Percentiles rank a stretch among this genome's conserved stretches.
These are phyloP conservation scores for Cutaneotrichosporon cavernicola DNA, from an alignment of 1,284 basidiomycete genomes.

Conservation along the genomic window DNA sequence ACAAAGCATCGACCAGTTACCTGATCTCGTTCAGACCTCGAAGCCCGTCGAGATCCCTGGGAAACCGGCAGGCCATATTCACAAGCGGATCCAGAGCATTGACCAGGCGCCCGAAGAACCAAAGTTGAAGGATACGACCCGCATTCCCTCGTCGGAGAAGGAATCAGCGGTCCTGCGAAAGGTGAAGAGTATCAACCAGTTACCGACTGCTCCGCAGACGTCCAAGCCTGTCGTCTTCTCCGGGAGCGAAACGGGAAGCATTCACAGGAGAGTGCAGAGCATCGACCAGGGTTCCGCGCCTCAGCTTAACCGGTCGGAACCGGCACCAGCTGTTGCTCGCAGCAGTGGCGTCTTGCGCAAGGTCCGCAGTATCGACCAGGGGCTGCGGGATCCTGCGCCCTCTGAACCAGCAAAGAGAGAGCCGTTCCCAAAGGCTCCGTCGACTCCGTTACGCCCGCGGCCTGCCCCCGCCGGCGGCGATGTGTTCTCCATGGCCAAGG, in stretches of 20 bases:
- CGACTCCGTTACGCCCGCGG: not conserved
- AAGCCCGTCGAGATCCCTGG: conserved; percentile 4
- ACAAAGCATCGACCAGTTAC: conserved; percentile 8
- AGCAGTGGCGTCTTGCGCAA: conserved; percentile 8
- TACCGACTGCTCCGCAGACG: not conserved
- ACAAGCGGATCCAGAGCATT: not conserved
- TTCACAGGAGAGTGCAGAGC: conserved; percentile 5
- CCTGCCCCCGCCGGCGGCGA: conserved; percentile 10
- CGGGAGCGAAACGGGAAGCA: not conserved
- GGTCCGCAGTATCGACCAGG: conserved; percentile 13
- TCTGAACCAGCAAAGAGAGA: not conserved
- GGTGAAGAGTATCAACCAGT: conserved; percentile 17
- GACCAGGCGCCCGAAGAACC: not conserved
- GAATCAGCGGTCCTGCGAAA: conserved; percentile 19
- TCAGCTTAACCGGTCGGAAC: not conserved
- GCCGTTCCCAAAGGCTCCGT: not conserved
- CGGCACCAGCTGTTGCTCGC: not conserved
- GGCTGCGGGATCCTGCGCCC: not conserved
- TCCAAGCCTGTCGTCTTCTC: conserved; percentile 5
- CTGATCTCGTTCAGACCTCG: not conserved
- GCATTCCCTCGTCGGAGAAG: not conserved
- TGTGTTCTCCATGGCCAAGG: conserved; percentile 15
- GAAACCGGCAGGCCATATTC: not conserved
- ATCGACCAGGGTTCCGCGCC: conserved; percentile 1
- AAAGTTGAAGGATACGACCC: not conserved